phyloP scores from a whole-genome alignment of 1,139 yeast genomes.

The Debaryomycetaceae sp. region DNA sequence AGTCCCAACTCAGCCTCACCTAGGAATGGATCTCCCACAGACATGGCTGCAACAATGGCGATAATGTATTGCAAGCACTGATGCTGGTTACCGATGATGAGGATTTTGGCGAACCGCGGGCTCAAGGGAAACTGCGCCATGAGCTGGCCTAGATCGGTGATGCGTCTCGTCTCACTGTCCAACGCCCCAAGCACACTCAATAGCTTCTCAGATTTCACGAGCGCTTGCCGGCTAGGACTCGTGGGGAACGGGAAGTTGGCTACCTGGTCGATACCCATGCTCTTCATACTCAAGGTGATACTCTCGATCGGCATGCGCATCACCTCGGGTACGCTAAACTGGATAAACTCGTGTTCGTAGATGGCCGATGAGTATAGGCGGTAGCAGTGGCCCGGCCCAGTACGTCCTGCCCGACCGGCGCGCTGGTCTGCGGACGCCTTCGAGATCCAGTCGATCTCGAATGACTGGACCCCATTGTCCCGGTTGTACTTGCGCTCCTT shows the following conservation, averaged over 20 bases:
- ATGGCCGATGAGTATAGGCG: constrained; percentile 92
- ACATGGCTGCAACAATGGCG: constrained; percentile 83
- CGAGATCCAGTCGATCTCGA: constrained; percentile 84
- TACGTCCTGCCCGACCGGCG: constrained; percentile 98
- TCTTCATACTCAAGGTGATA: constrained; percentile 86
- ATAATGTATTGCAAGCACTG: constrained; percentile 79
- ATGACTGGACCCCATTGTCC: constrained; percentile 85
- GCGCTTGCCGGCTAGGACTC: constrained; percentile 60
- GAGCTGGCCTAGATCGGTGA: constrained; percentile 71
- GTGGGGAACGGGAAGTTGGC: constrained; percentile 95
- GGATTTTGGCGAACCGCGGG: constrained; percentile 87
- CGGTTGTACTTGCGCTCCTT: constrained; percentile 81
- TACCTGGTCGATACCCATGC: constrained; percentile 91
- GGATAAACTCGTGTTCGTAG: constrained; percentile 73
- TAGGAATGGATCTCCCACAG: constrained; percentile 90
- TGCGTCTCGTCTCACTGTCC: constrained; percentile 30
- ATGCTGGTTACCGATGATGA: constrained; percentile 78
- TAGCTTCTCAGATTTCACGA: constrained; percentile 57
- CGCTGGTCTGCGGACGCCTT: constrained; percentile 96
- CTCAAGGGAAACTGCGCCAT: constrained; percentile 91
- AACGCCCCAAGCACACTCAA: constrained; percentile 75
- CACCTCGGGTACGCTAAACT: constrained; percentile 83
- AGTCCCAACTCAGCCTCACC: constrained; percentile 64
- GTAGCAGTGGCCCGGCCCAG: constrained; percentile 98
- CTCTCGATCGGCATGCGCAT: constrained; percentile 94